Percentiles rank a stretch among this genome's conserved stretches.
Evolutionary conservation across 1,139 yeast species (phyloP).

Genomic region (Yamadazyma blattariae): DNA sequence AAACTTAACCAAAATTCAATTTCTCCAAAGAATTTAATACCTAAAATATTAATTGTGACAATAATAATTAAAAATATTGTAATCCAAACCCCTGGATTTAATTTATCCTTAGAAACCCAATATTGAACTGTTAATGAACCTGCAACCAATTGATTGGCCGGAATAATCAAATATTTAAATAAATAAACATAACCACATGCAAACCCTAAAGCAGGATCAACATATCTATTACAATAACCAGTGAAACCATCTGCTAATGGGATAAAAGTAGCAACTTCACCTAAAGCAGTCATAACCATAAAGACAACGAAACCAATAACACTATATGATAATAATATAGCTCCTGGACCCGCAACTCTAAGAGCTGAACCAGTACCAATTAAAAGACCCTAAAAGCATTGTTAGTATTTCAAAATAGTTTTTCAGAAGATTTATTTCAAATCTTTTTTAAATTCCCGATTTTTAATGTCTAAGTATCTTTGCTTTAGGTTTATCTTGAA

Average conservation of each 20-base stretch:
- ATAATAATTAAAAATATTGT: constrained; percentile 49
- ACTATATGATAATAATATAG: constrained; percentile 59
- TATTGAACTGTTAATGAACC: constrained; percentile 60
- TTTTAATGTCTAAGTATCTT: background rate
- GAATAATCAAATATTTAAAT: constrained; percentile 55
- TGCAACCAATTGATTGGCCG: constrained; percentile 63
- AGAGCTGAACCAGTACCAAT: constrained; percentile 71
- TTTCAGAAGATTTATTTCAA: constrained; percentile 38
- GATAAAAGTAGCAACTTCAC: constrained; percentile 72
- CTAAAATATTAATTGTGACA: constrained; percentile 55
- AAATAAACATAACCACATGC: constrained; percentile 71
- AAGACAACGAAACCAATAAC: constrained; percentile 63
- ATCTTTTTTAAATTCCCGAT: constrained; percentile 9
- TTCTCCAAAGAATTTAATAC: constrained; percentile 62
- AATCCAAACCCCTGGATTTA: constrained; percentile 62
- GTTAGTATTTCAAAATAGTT: constrained; percentile 6
- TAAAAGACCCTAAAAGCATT: constrained; percentile 50
- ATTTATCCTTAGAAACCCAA: constrained; percentile 40
- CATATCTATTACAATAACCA: constrained; percentile 65
- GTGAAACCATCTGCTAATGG: constrained; percentile 72
- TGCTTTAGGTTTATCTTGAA: no score
- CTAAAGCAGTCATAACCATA: constrained; percentile 68
- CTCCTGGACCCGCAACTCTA: constrained; percentile 66
- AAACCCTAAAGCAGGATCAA: constrained; percentile 69
- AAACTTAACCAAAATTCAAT: constrained; percentile 66